Evolutionary conservation across 2,329 filamentous ascomycete species (phyloP).

Genomic region (Drechslerella stenobrocha): DNA sequence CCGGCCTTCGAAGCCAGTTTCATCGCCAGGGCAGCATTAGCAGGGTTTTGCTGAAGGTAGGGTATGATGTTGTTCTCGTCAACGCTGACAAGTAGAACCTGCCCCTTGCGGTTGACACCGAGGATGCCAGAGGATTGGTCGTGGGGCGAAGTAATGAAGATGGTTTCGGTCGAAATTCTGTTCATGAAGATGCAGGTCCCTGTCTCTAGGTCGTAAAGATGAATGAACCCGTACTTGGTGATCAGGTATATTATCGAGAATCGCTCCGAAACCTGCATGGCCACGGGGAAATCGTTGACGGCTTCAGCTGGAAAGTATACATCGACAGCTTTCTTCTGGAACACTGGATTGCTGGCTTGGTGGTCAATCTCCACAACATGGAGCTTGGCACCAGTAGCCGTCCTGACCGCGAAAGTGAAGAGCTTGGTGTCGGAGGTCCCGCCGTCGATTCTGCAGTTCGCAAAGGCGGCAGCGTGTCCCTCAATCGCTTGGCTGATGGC

Average conservation of each 20-base stretch:
- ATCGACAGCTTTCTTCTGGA: conserved; percentile 94
- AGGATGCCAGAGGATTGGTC: conserved; percentile 83
- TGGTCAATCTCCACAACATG: conserved; percentile 98
- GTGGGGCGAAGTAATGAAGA: conserved; percentile 90
- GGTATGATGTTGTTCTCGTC: conserved; percentile 89
- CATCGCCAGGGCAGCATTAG: conserved; percentile 88
- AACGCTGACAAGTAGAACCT: conserved; percentile 90
- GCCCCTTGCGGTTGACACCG: conserved; percentile 95
- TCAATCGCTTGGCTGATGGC: conserved; percentile 98
- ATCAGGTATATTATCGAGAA: conserved; percentile 97
- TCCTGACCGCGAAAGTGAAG: conserved; percentile 93
- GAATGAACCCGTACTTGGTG: conserved; percentile 98
- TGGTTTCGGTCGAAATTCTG: conserved; percentile 97
- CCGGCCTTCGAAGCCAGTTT: conserved; percentile 94
- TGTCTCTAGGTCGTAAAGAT: conserved; percentile 95
- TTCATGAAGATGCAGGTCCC: conserved; percentile 99
- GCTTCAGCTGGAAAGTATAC: conserved; percentile 97
- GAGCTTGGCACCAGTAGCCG: conserved; percentile 85
- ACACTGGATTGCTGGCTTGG: conserved; percentile 80
- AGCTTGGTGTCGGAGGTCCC: conserved; percentile 89
- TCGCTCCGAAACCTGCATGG: conserved; percentile 93
- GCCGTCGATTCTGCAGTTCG: conserved; percentile 82
- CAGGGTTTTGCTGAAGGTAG: conserved; percentile 94
- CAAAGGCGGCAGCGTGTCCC: conserved; percentile 93
- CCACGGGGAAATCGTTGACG: conserved; percentile 94